phyloP scores from a whole-genome alignment of 192 early-diverging fungal species.

The Endogone sp. region DNA sequence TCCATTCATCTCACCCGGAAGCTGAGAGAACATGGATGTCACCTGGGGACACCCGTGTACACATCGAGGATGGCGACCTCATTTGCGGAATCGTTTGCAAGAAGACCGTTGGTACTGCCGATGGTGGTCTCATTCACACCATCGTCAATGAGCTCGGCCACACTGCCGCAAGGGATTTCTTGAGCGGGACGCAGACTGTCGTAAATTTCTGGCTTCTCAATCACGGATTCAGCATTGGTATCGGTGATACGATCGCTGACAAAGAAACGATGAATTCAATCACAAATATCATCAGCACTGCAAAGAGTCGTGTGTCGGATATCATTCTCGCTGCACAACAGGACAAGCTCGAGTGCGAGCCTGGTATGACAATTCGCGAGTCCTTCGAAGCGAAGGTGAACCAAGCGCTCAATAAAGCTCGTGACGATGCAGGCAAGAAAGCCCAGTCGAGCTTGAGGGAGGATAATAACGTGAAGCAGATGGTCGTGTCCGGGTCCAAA shows the following conservation, averaged over 20 bases:
- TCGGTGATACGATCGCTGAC: slow-evolving; percentile 97
- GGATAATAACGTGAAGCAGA: slow-evolving; percentile 95
- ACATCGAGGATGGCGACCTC: slow-evolving; percentile 90
- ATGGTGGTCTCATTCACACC: slow-evolving; percentile 89
- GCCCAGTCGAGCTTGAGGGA: slow-evolving; percentile 80
- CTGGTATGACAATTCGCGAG: slow-evolving; percentile 92
- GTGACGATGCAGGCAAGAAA: slow-evolving; percentile 87
- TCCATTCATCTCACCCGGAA: slow-evolving; percentile 77
- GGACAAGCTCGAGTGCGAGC: slow-evolving; percentile 76
- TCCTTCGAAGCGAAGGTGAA: slow-evolving; percentile 91
- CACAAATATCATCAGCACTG: slow-evolving; percentile 67
- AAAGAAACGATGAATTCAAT: slow-evolving; percentile 73
- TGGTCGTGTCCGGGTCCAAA: slow-evolving; percentile 95
- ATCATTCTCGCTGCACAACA: slow-evolving; percentile 80
- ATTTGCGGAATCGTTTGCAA: slow-evolving; percentile 95
- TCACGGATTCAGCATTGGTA: slow-evolving; percentile 94
- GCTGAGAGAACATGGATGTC: slow-evolving; percentile 71
- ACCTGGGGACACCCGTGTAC: slow-evolving; percentile 87
- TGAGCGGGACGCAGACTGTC: slow-evolving; percentile 88
- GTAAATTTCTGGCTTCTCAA: slow-evolving; percentile 96
- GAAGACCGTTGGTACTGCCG: slow-evolving; percentile 84
- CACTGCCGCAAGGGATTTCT: slow-evolving; percentile 81
- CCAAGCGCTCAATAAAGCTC: slow-evolving; percentile 80
- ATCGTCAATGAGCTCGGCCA: slow-evolving; percentile 92
- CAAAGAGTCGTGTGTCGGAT: slow-evolving; percentile 74